Evolutionary conservation across 768 basidiomycete genomes (phyloP), one percentile per base, ranked within the genome.

Genomic region (Neoboletus subvelutipes): DNA sequence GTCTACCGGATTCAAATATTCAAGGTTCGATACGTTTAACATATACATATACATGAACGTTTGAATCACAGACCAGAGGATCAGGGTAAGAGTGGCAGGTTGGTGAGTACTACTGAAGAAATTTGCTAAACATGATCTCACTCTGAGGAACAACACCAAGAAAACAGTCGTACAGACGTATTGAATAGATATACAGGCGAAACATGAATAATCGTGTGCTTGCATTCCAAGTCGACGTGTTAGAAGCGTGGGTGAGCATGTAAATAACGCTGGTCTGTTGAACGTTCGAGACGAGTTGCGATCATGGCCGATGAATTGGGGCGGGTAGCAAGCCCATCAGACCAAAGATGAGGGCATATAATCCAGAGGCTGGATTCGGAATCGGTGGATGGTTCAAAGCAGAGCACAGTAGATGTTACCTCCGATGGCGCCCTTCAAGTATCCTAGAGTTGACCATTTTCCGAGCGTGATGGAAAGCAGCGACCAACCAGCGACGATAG

Each of bases 341-440:
- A n/a, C 90, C 90, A 65, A 92, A 88, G 20, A 76, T 75, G 41
- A 90, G 76, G 9, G 83, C 83, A 62, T 91, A 92, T 45, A 89
- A 68, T 11, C 84, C 86, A 12, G 83, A 84, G 12, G 86, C 89
- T 92, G 62, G 5, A 45, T 42, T 47, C 20, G 15, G 39, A n/a
- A 57, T 64, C 52, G 33, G 57, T 43, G 40, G 28, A 13, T 29
- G 42, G 53, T 31, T 39, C 0, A 45, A 10, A n/a, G 13, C 1
- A 41, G 15, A 53, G 10, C 3, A 45, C 22, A 33, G 29, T 17
- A 43, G 37, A 58, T 40, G 71, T 53, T 64, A 87, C 88, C 83
- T 60, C 83, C 90, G 46, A 89, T 75, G 8, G 79, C 70, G 3
- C 88, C 86, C 64, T 80, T 77, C 37, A 86, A 37, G 58, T 84